Base-by-base conservation (phyloP, 352 stramenopile species). In the Phytophthora hibernalis region DNA sequence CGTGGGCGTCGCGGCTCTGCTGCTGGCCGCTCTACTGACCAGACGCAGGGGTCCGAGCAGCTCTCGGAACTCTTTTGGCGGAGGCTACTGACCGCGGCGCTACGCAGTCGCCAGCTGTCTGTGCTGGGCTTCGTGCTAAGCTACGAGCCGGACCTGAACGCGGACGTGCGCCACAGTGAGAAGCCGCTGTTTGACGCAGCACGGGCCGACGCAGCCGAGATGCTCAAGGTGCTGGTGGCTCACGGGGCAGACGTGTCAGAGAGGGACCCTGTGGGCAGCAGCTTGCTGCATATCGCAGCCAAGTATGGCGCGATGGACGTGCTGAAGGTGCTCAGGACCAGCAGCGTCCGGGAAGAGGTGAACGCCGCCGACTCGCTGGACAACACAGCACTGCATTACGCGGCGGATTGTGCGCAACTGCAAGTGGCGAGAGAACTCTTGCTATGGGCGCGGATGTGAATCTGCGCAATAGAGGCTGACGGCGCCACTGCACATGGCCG, bases 331-430 rank as follows among this genome's bases (percentile, higher is more conserved):
- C 56, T 77, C 20, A 51, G 54, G 24, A 38, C 37, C 1, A 63
- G 44, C 40, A 67, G 65, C 31, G 54, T 58, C 9, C 37, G 59
- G 1, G 71, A 68, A 33, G 61, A 76, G 8, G 58, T 79, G 35
- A 70, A 79, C 49, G 50, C 58, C 5, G 22, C 28, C 18, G 71
- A 79, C 42, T 58, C 70, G 33, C 54, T 74, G 26, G 61, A 59
- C 28, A 79, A 79, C 47, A 74, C 71, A 12, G 71, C 71, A 50
- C 49, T 79, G 61, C 62, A 79, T 35, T 79, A 79, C 18, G 71
- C 71, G 26, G 71, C 56, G 30, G 71, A 79, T 24, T 48, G 54
- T 31, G 54, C 35, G 5, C 53, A 70, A 18, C 28, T 73, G 13
- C 28, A 60, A 3, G 54, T 79, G 11, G 49, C 54, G 0, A 33